A percentile compares a stretch with the other conserved stretches of the same genome.
These are phyloP conservation scores for Quercus agrifolia DNA, from an alignment of 306 rosid genomes.

Conservation along the genomic window DNA sequence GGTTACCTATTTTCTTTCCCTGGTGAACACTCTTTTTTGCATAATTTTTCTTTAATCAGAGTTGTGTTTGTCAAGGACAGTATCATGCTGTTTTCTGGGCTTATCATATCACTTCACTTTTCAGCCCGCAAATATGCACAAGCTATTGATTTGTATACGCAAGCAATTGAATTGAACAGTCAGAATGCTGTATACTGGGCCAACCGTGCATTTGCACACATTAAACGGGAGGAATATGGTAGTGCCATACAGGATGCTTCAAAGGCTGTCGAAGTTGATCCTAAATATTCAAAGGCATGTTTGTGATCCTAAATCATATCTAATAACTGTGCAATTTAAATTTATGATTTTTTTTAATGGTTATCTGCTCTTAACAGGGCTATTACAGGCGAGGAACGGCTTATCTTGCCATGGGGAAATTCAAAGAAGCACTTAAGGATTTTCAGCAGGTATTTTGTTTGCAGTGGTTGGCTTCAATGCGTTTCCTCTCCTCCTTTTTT, in stretches of 20 bases:
- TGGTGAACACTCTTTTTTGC: neutral
- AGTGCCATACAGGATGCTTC: conserved; percentile 96
- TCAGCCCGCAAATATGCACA: conserved; percentile 84
- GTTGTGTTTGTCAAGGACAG: conserved; percentile 14
- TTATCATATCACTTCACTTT: conserved; percentile 34
- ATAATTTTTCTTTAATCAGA: neutral
- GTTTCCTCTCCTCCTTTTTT: neutral
- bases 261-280: conserved; percentile 81
- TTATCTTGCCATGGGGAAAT: conserved; percentile 87
- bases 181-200: conserved; percentile 90
- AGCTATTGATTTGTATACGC: conserved; percentile 81
- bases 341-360: conserved; percentile 21
- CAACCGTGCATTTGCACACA: conserved; percentile 94
- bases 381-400: conserved; percentile 97
- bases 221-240: conserved; percentile 92
- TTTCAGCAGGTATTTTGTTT: conserved; percentile 74
- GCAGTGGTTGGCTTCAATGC: neutral
- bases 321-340: conserved; percentile 8
- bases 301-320: conserved; percentile 11
- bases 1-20: neutral
- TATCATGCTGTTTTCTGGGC: conserved; percentile 14
- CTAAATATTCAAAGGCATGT: conserved; percentile 86
- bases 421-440: conserved; percentile 94
- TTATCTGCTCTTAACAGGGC: conserved; percentile 59
- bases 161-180: conserved; percentile 74